Evolutionary conservation across 1,139 yeast genomes (phyloP).

Genomic region (Lodderomyces jiufengensis): DNA sequence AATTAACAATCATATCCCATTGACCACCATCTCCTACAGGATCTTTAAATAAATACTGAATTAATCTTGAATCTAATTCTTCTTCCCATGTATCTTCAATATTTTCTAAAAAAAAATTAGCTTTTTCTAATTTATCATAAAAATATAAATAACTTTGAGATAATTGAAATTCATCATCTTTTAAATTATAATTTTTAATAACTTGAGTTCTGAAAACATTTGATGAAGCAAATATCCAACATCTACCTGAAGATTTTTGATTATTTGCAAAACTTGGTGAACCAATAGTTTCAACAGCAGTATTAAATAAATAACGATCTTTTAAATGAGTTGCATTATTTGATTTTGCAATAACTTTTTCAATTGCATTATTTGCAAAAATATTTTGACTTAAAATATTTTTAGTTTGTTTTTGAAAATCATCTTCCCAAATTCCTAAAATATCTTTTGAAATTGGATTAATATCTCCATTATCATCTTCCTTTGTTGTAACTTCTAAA

Average conservation of each 20-base stretch:
- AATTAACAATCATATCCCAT: conserved; percentile 74
- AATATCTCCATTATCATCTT: conserved; percentile 4
- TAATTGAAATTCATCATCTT: conserved; percentile 58
- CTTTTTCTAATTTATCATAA: conserved; percentile 38
- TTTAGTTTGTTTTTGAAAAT: conserved; percentile 48
- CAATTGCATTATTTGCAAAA: conserved; percentile 48
- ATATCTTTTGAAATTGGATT: conserved; percentile 30
- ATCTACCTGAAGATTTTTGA: conserved; percentile 73
- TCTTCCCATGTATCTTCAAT: conserved; percentile 63
- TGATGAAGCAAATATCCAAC: conserved; percentile 86
- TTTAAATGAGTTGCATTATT: conserved; percentile 19
- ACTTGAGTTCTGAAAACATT: conserved; percentile 65
- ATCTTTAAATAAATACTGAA: conserved; percentile 55
- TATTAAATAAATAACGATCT: conserved; percentile 54
- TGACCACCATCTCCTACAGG: conserved; percentile 86
- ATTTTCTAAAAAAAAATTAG: conserved; percentile 74
- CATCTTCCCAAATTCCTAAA: conserved; percentile 49
- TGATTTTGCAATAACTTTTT: conserved; percentile 37
- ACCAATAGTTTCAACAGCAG: conserved; percentile 61
- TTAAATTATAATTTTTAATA: conserved; percentile 59
- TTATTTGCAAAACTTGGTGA: conserved; percentile 59
- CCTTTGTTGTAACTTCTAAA: conserved; percentile 4
- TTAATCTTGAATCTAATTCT: conserved; percentile 63
- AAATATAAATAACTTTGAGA: conserved; percentile 51
- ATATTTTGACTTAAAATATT: conserved; percentile 60